Evolutionary conservation across 73 alveolate species (phyloP), one percentile per base, ranked within the genome.

Genomic region (Stentor coeruleus): DNA sequence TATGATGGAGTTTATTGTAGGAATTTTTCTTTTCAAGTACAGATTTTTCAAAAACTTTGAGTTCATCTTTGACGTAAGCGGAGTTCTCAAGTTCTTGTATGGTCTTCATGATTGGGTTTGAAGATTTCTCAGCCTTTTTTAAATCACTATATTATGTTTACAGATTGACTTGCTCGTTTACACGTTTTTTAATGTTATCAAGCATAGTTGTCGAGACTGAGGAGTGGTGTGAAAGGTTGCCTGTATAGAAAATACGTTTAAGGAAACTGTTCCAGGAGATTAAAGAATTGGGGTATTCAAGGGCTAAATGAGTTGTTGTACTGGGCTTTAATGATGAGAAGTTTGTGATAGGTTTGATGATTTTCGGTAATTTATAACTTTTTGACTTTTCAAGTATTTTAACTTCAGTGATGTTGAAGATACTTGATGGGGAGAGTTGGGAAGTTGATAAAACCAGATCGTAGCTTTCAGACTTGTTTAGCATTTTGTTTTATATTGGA

Each of bases 1-100:
- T 40, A 66, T 66, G 79, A 26, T 33, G 79, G 39, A 66, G n/a
- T 31, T 66, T 66, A 66, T 66, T 66, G 39, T 28, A 66, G 11
- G 33, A 14, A 1, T 33, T 66, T 66, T 66, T 66, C 39, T 66
- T 66, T 26, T 11, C 79, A 26, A 66, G 39, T 15, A 66, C 79
- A 15, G 37, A 20, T 11, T 66, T 20, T 31, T 66, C 79, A 31
- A 66, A 66, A 20, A 20, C 39, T 20, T 66, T 66, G 40, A 66
- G 36, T 66, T 66, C 37, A 1, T 66, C 40, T 31, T 66, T 66
- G 40, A 66, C 79, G 33, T 20, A 33, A 26, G 36, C 0, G 3
- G 79, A 66, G 33, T 66, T 66, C 33, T 66, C 79, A 26, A 66
- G 39, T 28, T 20, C 33, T 31, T 66, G 79, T 1, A 31, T 31